Evolutionary conservation across 225 moss, liverwort and hornwort genomes (phyloP).

Genomic region (Asterella californica): DNA sequence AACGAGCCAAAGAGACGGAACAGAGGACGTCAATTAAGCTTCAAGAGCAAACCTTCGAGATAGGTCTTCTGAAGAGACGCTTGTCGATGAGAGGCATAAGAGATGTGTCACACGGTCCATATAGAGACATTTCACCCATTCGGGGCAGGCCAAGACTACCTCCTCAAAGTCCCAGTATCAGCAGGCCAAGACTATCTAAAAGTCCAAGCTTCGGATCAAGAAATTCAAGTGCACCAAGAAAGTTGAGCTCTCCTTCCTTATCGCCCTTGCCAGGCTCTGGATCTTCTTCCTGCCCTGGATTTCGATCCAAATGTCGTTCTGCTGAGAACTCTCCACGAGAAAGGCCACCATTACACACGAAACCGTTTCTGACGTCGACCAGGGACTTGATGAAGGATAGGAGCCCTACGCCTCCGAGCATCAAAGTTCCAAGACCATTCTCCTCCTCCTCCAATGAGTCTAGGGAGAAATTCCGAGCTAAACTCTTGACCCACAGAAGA

Average conservation of each 20-base stretch:
- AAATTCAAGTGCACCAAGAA: conserved; percentile 8
- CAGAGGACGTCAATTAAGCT: conserved; percentile 26
- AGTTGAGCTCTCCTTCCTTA: conserved; percentile 2
- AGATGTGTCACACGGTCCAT: conserved; percentile 8
- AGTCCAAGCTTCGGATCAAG: conserved; percentile 17
- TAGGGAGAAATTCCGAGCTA: neutral
- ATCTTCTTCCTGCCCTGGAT: conserved; percentile 38
- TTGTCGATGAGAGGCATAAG: conserved; percentile 13
- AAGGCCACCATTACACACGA: conserved; percentile 9
- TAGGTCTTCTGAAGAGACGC: conserved; percentile 22
- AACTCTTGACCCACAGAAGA: neutral
- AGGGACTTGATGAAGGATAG: neutral
- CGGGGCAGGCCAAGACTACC: conserved; percentile 4
- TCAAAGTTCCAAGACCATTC: neutral
- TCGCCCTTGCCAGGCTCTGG: conserved; percentile 14
- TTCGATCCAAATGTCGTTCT: neutral
- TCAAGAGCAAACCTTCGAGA: conserved; percentile 29
- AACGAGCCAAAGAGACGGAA: conserved; percentile 18
- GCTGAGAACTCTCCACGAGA: neutral
- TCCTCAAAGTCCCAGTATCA: conserved; percentile 10
- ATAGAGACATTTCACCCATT: conserved; percentile 11
- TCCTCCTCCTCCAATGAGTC: conserved; percentile 12
- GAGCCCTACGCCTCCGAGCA: neutral
- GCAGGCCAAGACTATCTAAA: neutral
- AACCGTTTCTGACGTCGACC: neutral